A percentile compares a stretch with the other conserved stretches of the same genome.
phyloP scores from a whole-genome alignment of 2,329 filamentous ascomycete species.

The Phyllosticta citriasiana region DNA sequence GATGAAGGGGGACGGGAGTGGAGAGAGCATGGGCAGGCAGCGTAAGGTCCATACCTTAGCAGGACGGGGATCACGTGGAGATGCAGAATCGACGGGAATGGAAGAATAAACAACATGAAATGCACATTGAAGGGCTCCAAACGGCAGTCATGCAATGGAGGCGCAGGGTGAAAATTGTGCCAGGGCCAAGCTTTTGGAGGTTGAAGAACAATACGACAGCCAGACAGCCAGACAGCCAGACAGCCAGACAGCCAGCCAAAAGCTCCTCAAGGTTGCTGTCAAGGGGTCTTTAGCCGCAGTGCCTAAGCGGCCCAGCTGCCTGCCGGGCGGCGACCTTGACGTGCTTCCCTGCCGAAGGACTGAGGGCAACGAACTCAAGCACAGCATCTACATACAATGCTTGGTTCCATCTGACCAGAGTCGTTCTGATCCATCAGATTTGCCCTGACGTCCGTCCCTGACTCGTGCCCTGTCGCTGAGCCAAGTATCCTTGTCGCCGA shows the following conservation, averaged over 20 bases:
- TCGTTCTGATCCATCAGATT: too few species aligned
- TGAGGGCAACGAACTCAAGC: too few species aligned
- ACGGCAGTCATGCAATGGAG: neutral
- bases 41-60: too few species aligned
- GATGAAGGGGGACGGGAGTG: neutral
- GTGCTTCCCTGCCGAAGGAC: neutral
- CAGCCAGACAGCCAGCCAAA: neutral
- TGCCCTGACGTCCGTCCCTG: neutral
- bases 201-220: neutral
- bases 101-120: too few species aligned
- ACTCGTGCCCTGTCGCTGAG: constrained; percentile 6
- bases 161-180: neutral
- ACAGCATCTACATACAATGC: too few species aligned
- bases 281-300: constrained; percentile 10
- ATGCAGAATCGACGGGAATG: neutral
- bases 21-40: neutral
- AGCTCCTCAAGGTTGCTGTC: neutral
- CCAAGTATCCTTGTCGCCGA: constrained; percentile 7
- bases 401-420: too few species aligned
- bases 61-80: neutral
- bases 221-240: neutral
- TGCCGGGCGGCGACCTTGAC: too few species aligned
- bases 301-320: constrained; percentile 4
- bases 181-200: neutral
- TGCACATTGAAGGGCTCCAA: too few species aligned